Evolutionary conservation across 2,329 filamentous ascomycete species (phyloP).

Genomic region (Colletotrichum lupini): DNA sequence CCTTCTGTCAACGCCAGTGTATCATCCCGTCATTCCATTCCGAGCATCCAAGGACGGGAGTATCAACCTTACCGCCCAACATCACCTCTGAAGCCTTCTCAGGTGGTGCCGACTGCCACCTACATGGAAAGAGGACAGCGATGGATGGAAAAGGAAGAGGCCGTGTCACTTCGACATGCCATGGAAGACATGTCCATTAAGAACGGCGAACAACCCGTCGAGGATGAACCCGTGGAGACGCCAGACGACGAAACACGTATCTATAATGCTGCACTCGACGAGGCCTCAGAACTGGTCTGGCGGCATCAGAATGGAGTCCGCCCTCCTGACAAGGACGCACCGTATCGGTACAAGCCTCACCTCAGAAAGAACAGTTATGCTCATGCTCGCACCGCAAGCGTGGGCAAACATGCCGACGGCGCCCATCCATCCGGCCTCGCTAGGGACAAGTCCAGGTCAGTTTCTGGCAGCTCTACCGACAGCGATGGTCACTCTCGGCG

Average conservation of each 20-base stretch:
- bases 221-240: neutral
- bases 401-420: conserved; percentile 60
- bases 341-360: conserved; percentile 76
- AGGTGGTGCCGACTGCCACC: conserved; percentile 72
- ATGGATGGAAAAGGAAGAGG: conserved; percentile 87
- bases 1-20: conserved; percentile 50
- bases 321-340: conserved; percentile 68
- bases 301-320: conserved; percentile 72
- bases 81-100: conserved; percentile 64
- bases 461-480: conserved; percentile 64
- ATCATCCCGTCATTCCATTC: conserved; percentile 61
- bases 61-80: conserved; percentile 60
- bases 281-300: conserved; percentile 83
- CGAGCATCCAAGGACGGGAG: conserved; percentile 58
- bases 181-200: conserved; percentile 78
- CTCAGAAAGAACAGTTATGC: conserved; percentile 78
- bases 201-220: conserved; percentile 41
- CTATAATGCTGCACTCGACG: conserved; percentile 77
- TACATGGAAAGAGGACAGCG: conserved; percentile 80
- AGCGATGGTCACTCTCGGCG: conserved; percentile 53
- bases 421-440: conserved; percentile 59
- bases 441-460: conserved; percentile 57
- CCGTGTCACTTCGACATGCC: conserved; percentile 74
- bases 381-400: conserved; percentile 71
- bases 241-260: conserved; percentile 70